Evolutionary conservation across 192 early-diverging fungal genomes (phyloP).

Genomic region (Allomyces javanicus): DNA sequence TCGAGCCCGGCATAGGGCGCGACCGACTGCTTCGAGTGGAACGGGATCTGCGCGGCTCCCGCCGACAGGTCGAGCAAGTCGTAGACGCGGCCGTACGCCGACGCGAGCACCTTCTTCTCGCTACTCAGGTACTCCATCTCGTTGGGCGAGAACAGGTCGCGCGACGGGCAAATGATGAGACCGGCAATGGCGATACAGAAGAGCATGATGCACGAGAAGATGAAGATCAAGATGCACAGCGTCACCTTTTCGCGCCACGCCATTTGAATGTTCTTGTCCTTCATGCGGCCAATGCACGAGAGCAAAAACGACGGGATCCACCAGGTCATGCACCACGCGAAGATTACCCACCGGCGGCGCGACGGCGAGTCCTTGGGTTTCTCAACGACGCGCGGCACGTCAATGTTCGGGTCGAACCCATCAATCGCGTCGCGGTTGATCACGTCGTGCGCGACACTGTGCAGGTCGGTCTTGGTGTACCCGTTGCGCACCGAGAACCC

Average conservation of each 20-base stretch:
- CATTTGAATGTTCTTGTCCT: conserved; percentile 54
- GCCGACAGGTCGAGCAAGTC: conserved; percentile 39
- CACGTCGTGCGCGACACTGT: conserved; percentile 1
- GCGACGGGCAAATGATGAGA: conserved; percentile 49
- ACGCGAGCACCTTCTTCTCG: conserved; percentile 32
- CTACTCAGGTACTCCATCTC: conserved; percentile 38
- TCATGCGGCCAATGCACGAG: conserved; percentile 52
- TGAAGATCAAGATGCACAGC: conserved; percentile 63
- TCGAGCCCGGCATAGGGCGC: neutral
- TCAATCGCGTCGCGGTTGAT: conserved; percentile 3
- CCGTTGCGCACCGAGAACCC: neutral
- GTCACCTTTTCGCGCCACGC: conserved; percentile 98
- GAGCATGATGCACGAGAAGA: conserved; percentile 55
- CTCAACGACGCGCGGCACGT: conserved; percentile 12
- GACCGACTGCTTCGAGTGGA: conserved; percentile 27
- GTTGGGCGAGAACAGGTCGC: conserved; percentile 44
- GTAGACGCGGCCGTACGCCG: conserved; percentile 69
- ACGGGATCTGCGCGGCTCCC: conserved; percentile 20
- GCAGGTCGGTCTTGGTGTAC: neutral
- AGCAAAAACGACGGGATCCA: conserved; percentile 61
- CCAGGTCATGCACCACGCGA: conserved; percentile 62
- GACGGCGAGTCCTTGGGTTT: conserved; percentile 28
- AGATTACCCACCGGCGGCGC: conserved; percentile 60
- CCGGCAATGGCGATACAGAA: conserved; percentile 69
- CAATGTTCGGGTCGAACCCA: conserved; percentile 1